Evolutionary conservation across 441 rosid genomes (phyloP).

Genomic region (Corymbia citriodora): DNA sequence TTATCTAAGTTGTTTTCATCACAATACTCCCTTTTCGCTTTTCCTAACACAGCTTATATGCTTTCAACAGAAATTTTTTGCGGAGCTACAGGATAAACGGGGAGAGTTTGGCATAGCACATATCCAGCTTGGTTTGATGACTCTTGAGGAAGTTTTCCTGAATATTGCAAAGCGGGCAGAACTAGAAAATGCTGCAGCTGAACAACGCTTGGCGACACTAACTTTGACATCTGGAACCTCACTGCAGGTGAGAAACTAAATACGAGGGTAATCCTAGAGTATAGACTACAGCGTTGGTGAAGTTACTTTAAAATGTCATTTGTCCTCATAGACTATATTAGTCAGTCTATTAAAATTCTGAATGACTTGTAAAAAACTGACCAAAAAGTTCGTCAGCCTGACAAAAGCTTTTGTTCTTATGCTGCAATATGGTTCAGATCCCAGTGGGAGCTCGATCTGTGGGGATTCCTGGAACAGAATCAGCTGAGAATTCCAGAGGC

Average conservation of each 20-base stretch:
- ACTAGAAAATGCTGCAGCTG: constrained; percentile 73
- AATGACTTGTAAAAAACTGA: background rate
- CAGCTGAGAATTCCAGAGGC: constrained; percentile 57
- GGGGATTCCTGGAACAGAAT: constrained; percentile 68
- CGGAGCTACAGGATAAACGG: constrained; percentile 64
- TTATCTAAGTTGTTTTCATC: background rate
- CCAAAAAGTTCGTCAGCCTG: background rate
- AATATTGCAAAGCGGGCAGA: constrained; percentile 84
- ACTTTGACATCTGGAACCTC: constrained; percentile 56
- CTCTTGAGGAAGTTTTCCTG: constrained; percentile 92
- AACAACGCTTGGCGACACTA: constrained; percentile 58
- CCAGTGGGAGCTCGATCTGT: constrained; percentile 78
- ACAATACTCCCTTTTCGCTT: background rate
- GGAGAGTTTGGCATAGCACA: constrained; percentile 59
- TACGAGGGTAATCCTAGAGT: background rate
- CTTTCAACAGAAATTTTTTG: constrained; percentile 46
- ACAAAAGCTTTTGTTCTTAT: background rate
- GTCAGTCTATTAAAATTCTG: background rate
- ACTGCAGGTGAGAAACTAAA: constrained; percentile 35
- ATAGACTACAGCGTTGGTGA: background rate
- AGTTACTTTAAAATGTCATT: background rate
- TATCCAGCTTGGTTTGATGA: constrained; percentile 78
- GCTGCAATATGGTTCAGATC: constrained; percentile 34
- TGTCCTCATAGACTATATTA: background rate
- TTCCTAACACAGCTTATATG: background rate